phyloP scores from a whole-genome alignment of 805 yeast species.

The Nadsonia fulvescens region DNA sequence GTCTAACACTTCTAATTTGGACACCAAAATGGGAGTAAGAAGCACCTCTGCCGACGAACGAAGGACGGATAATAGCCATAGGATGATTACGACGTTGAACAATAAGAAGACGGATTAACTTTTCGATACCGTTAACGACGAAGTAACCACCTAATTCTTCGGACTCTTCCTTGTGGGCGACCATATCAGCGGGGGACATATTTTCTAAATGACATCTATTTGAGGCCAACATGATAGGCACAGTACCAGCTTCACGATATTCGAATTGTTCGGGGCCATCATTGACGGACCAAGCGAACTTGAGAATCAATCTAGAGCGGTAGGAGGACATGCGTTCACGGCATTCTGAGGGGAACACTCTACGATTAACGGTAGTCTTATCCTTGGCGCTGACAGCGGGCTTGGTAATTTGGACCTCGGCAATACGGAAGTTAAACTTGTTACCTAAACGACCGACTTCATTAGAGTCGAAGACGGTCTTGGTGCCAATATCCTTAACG shows the following conservation, averaged over 20 bases:
- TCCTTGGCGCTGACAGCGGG: conserved; percentile 65
- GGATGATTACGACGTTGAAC: conserved; percentile 97
- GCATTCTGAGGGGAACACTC: conserved; percentile 69
- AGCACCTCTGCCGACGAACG: conserved; percentile 87
- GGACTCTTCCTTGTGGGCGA: conserved; percentile 65
- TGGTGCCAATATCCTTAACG: conserved; percentile 74
- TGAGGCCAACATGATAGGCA: conserved; percentile 81
- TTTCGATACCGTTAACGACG: conserved; percentile 91
- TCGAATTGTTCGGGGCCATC: conserved; percentile 69
- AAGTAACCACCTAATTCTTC: conserved; percentile 97
- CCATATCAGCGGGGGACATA: conserved; percentile 67
- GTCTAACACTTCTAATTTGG: conserved; percentile 84
- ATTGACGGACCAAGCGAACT: conserved; percentile 73
- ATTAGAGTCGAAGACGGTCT: conserved; percentile 67
- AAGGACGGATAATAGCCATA: conserved; percentile 91
- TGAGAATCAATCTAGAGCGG: conserved; percentile 58
- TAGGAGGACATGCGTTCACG: conserved; percentile 81
- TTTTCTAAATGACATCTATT: conserved; percentile 84
- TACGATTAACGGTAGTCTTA: conserved; percentile 58
- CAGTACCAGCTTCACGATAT: conserved; percentile 74
- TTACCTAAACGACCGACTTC: conserved; percentile 63
- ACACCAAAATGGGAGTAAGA: conserved; percentile 79
- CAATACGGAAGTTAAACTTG: conserved; percentile 67
- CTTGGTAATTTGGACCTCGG: conserved; percentile 69
- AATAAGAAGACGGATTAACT: conserved; percentile 88